Evolutionary conservation across 73 alveolate species (phyloP), one percentile per base, ranked within the genome.

Genomic region (Paramecium bursaria): DNA sequence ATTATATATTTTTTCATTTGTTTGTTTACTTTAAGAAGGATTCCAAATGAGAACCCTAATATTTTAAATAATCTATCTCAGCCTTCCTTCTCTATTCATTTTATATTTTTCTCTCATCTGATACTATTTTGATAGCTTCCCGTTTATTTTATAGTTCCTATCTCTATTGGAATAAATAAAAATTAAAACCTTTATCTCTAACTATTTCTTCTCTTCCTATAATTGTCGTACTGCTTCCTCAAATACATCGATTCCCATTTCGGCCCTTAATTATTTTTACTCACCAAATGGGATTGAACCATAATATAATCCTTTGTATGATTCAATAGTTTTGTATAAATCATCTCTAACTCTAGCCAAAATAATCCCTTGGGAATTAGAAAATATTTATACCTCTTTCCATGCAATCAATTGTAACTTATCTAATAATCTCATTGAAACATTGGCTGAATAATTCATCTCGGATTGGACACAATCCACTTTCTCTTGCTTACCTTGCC

Each of bases 401-500:
- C 39, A 95, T 94, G 73, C 94, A 94, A 74, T 87, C 94, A 30
- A 94, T 86, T 19, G 98, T 94, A 13, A 94, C 98, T 88, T 94
- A 88, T 85, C 97, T 92, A 21, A 92, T 94, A 50, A 92, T 92
- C 57, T 92, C 97, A 73, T 92, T 94, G 77, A 85, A 92, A 75
- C 97, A 92, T 85, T 92, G 94, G 25, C 95, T 85, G 87, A 91
- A 92, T 14, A 92, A 89, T 73, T 92, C 97, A 73, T 92, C 98
- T 90, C 98, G 92, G 48, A 92, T 95, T 39, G 97, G 96, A 88
- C 98, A 94, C 9, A 94, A 87, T 27, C 96, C 96, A 50, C 90
- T 79, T 76, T 94, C 97, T 87, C 97, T 87, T 14, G 96, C 98
- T 53, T 92, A 90, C 90, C 98, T 92, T 86, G 93, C 96, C 90